Conservation (phyloP, 495 filamentous ascomycete genomes). For the Glarea lozoyensis region DNA sequence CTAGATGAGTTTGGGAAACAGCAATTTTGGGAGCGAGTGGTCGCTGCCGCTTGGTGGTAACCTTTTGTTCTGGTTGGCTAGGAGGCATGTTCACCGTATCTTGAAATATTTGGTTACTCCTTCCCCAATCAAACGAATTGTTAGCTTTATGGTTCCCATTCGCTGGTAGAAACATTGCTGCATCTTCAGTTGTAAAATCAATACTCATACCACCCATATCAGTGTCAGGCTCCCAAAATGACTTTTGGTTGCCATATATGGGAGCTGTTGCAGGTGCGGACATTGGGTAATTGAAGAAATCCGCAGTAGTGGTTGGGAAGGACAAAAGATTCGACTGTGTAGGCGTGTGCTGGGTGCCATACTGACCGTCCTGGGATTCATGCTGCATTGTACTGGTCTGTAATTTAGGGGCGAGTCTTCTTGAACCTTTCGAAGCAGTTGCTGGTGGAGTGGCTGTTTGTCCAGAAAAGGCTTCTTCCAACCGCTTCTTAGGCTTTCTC, state of each 20-base stretch:
- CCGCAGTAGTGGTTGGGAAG: slow-evolving; percentile 46
- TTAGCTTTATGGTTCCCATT: slow-evolving; percentile 24
- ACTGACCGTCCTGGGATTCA: slow-evolving; percentile 30
- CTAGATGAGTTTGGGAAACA: slow-evolving; percentile 2
- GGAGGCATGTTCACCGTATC: slow-evolving; percentile 22
- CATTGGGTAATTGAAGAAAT: slow-evolving; percentile 60
- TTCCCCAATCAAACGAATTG: slow-evolving; percentile 40
- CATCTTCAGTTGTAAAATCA: slow-evolving; percentile 33
- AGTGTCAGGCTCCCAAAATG: slow-evolving; percentile 67
- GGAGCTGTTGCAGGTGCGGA: slow-evolving; percentile 63
- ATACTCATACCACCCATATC: slow-evolving; percentile 46
- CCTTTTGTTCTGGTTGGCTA: slow-evolving; percentile 6
- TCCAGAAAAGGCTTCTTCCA: slow-evolving; percentile 24
- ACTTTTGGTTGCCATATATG: slow-evolving; percentile 52
- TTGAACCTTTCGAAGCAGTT: slow-evolving; percentile 37
- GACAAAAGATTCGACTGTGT: slow-evolving; percentile 25
- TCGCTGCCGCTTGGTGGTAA: slow-evolving; percentile 15
- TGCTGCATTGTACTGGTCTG: slow-evolving; percentile 42
- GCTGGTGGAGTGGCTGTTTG: slow-evolving; percentile 46
- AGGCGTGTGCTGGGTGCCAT: slow-evolving; percentile 17
- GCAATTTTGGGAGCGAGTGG: slow-evolving; percentile 20
- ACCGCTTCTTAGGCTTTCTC: slow-evolving; percentile 26
- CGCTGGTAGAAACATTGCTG: slow-evolving; percentile 27
- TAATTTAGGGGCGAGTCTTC: slow-evolving; percentile 42
- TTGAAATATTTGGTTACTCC: slow-evolving; percentile 36